Evolutionary conservation across 768 basidiomycete species (phyloP), one percentile per base, ranked within the genome.

Genomic region (Piloderma croceum): DNA sequence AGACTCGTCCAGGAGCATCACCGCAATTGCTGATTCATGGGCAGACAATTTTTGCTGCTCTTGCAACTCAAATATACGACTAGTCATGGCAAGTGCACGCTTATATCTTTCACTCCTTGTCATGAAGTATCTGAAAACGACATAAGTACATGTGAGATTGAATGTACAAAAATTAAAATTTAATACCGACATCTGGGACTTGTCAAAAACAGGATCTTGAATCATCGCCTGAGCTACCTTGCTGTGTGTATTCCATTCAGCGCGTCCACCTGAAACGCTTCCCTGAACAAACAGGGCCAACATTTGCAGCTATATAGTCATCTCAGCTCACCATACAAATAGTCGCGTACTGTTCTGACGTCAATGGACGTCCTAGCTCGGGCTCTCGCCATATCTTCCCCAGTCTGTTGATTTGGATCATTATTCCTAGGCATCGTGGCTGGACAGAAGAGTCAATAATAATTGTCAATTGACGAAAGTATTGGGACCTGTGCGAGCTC

Each of bases 161-260:
- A 21, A 38, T 19, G 19, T 18, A 4, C 12, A 10, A 7, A 6
- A 23, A 25, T 3, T 20, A 29, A 29, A 15, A 9, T 22, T 10
- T n/a, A 7, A 11, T 3, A 38, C 51, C 39, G 41, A 81, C 82
- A 73, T 72, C 22, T 62, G 51, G 1, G 71, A 63, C 53, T 81
- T 83, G 54, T 81, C 73, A 39, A 85, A 83, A 11, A 68, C 55
- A 0, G 75, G 70, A 41, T 86, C 83, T 6, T 61, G 60, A 24
- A 71, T 60, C 34, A 87, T 52, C 7, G 79, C 47, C 1, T 54
- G 43, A 9, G 74, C 63, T 1, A 85, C 56, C 19, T 59, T 60
- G 18, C 65, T 44, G 25, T 69, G 71, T 29, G 53, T 67, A n/a
- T 70, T 53, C 79, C 77, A 84, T 36, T 68, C 67, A 1, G 50